phyloP scores from a whole-genome alignment of 306 rosid species.

The Pyrus pyrifolia region DNA sequence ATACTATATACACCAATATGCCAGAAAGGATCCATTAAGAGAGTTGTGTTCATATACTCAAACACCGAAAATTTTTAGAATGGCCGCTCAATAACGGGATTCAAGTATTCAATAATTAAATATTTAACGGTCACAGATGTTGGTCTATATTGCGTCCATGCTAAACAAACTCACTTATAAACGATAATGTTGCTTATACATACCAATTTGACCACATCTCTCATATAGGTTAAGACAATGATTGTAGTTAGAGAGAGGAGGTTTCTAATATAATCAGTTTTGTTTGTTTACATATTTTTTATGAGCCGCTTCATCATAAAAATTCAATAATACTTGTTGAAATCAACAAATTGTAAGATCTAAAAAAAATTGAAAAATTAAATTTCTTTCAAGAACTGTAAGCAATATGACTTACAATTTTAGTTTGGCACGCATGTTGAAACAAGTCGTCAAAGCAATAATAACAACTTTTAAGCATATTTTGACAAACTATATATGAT shows the following conservation, averaged over 20 bases:
- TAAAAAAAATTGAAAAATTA: too few relatives aligned
- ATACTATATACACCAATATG: not conserved
- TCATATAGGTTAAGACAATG: too few relatives aligned
- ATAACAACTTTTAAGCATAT: too few relatives aligned
- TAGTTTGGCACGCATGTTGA: too few relatives aligned
- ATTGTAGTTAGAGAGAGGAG: not conserved
- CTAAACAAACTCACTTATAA: not conserved
- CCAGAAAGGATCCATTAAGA: not conserved
- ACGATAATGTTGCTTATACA: not conserved
- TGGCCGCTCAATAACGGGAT: not conserved
- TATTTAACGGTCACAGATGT: too few relatives aligned
- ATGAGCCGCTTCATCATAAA: not conserved
- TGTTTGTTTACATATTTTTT: too few relatives aligned
- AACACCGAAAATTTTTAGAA: too few relatives aligned
- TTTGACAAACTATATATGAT: not conserved
- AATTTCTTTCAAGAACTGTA: too few relatives aligned
- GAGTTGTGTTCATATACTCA: too few relatives aligned
- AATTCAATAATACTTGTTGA: not conserved
- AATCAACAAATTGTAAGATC: not conserved
- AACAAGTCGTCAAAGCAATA: too few relatives aligned
- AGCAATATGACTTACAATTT: too few relatives aligned
- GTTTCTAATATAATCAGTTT: too few relatives aligned
- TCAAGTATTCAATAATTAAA: not conserved
- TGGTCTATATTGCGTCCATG: not conserved
- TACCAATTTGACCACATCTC: not conserved